A percentile compares a stretch with the other conserved stretches of the same genome.
phyloP scores from a whole-genome alignment of 2,329 filamentous ascomycete genomes.

The Pseudogymnoascus sp. region DNA sequence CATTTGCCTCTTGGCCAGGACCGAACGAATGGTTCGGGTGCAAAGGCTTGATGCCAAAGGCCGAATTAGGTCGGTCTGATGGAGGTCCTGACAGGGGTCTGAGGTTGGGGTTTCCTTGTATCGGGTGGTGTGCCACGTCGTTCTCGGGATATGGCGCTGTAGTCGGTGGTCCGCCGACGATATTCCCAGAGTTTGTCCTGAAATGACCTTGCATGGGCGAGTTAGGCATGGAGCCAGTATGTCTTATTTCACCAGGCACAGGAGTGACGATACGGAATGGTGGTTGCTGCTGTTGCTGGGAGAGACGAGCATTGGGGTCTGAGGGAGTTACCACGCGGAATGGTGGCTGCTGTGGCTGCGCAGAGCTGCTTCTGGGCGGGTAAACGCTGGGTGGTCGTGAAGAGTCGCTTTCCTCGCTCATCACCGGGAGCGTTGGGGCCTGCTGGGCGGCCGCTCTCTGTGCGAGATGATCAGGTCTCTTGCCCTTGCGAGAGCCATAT shows the following conservation, averaged over 20 bases:
- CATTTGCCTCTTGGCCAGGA: neutral
- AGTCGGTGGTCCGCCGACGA: neutral
- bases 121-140: conserved; percentile 39
- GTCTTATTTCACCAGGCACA: neutral
- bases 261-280: neutral
- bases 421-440: conserved; percentile 22
- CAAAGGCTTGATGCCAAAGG: conserved; percentile 43
- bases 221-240: neutral
- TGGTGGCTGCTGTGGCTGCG: conserved; percentile 10
- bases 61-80: conserved; percentile 33
- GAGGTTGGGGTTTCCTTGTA: conserved; percentile 41
- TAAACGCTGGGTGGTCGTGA: conserved; percentile 5
- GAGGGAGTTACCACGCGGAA: neutral
- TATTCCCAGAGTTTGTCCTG: neutral
- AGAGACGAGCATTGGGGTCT: neutral
- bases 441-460: conserved; percentile 29
- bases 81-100: conserved; percentile 41
- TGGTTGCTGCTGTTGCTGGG: neutral
- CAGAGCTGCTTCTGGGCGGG: conserved; percentile 11
- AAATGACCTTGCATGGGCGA: neutral
- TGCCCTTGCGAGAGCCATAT: conserved; percentile 59
- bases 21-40: conserved; percentile 15
- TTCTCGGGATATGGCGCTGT: conserved; percentile 60
- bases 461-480: conserved; percentile 52
- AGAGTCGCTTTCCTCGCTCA: conserved; percentile 22